Evolutionary conservation across 192 early-diverging fungal genomes (phyloP).

Genomic region (Physocladia obscura): DNA sequence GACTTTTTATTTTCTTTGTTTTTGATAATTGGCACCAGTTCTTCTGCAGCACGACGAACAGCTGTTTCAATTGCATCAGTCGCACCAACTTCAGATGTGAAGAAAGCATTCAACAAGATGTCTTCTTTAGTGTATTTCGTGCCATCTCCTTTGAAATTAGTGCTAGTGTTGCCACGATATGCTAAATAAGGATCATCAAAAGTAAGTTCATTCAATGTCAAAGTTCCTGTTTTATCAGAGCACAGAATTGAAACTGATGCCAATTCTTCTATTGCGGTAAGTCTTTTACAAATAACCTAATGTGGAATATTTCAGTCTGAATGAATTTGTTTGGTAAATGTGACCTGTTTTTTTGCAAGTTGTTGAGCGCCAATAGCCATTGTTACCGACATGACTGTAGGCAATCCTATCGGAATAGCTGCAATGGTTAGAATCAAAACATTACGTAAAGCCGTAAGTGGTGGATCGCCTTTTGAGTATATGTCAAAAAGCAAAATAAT

Average conservation of each 20-base stretch:
- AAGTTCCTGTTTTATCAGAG: constrained; percentile 93
- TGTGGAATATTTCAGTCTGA: neutral
- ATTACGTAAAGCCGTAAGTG: constrained; percentile 50
- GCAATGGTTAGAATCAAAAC: constrained; percentile 90
- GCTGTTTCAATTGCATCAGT: constrained; percentile 87
- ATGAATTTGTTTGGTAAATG: neutral
- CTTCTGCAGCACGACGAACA: constrained; percentile 78
- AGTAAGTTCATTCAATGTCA: constrained; percentile 85
- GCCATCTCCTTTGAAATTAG: constrained; percentile 63
- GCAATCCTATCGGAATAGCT: constrained; percentile 89
- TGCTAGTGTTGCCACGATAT: constrained; percentile 55
- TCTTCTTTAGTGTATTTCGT: constrained; percentile 64
- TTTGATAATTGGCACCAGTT: constrained; percentile 64
- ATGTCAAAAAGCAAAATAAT: constrained; percentile 76
- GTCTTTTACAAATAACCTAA: constrained; percentile 77
- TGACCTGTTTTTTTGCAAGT: constrained; percentile 83
- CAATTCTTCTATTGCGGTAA: constrained; percentile 92
- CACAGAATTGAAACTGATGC: constrained; percentile 88
- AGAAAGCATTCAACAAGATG: constrained; percentile 75
- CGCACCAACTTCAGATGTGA: constrained; percentile 82
- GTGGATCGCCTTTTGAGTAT: constrained; percentile 35
- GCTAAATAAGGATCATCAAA: constrained; percentile 78
- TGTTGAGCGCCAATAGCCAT: constrained; percentile 90
- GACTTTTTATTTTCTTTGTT: constrained; percentile 49
- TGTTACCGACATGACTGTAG: constrained; percentile 89